These are phyloP conservation scores for Marasmius sp. DNA, from an alignment of 1,284 basidiomycete species.

Conservation along the genomic window DNA sequence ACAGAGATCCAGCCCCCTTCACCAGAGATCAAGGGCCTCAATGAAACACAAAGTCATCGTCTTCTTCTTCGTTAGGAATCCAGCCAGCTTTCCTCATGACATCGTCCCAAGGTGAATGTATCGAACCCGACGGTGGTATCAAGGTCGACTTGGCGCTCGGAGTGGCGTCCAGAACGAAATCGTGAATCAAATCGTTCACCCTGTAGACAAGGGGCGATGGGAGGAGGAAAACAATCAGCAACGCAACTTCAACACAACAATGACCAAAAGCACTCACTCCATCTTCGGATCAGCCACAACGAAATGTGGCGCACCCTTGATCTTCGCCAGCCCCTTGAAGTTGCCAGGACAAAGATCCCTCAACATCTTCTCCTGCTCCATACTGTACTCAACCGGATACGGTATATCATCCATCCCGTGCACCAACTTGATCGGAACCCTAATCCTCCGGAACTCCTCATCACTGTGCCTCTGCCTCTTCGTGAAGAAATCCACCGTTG, in stretches of 20 bases:
- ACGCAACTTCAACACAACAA: not conserved
- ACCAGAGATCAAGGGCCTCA: too few species aligned
- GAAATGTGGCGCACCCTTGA: slow-evolving; percentile 11
- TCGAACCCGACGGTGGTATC: not conserved
- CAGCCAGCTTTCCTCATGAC: not conserved
- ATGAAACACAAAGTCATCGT: not conserved
- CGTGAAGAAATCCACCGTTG: slow-evolving; percentile 12
- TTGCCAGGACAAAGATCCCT: slow-evolving; percentile 1
- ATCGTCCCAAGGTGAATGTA: not conserved
- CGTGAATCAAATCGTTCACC: not conserved
- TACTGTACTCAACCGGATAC: slow-evolving; percentile 10
- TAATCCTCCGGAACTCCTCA: slow-evolving; percentile 7
- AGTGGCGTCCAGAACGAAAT: not conserved
- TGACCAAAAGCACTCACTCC: not conserved
- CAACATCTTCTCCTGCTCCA: slow-evolving; percentile 6
- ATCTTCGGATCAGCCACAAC: not conserved
- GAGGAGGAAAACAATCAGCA: not conserved
- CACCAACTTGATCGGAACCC: slow-evolving; percentile 10
- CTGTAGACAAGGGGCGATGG: not conserved
- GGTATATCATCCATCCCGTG: slow-evolving; percentile 14
- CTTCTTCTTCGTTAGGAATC: not conserved
- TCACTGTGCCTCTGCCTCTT: slow-evolving; percentile 5
- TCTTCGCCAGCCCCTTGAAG: not conserved
- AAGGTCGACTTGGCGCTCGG: not conserved
- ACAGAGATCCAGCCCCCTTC: too few species aligned